Evolutionary conservation across 2,329 filamentous ascomycete genomes (phyloP), one percentile per base, ranked within the genome.

Genomic region (Furcasterigmium furcatum): DNA sequence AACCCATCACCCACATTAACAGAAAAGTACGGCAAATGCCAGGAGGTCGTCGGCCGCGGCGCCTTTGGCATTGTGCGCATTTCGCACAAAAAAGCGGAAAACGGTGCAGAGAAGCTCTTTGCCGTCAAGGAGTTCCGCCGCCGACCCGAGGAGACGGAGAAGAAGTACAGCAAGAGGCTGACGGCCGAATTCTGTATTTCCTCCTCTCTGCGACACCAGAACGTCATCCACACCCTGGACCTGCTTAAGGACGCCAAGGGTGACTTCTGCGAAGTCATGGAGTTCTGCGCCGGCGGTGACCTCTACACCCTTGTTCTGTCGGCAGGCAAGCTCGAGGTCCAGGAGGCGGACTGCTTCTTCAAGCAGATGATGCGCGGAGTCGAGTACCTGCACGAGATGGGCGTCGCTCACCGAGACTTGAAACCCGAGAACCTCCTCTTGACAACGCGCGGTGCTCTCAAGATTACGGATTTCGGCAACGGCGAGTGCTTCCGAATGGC

Each of bases 401-500:
- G 94, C 46, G 94, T 99, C 21, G 92, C 94, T 12, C 94, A 99
- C 65, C 88, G 94, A 51, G 94, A 99, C 59, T 72, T 99, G 38
- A 99, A 99, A 67, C 94, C 94, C 1, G 94, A 99, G 66, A 99
- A 99, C 56, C 77, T 99, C 12, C 82, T 99, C 1, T 77, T 99
- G 46, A 99, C 94, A 4, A 94, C 88, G 1, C 89, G 91, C 53
- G 94, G 94, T 47, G 88, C 84, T 13, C 81, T 99, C 56, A 99
- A 99, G 62, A 99, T 99, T 53, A 97, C 94, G 22, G 94, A 99
- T 65, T 99, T 99, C 58, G 94, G 94, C 51, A 99, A 99, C 58
- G 94, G 94, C 59, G 94, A 99, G 68, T 99, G 94, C 68, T 99
- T 99, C 79, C 87, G 94, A 46, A 97, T 97, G 92, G 94, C 94